These are phyloP conservation scores for Paracamarosporium sp. DNA, from an alignment of 2,329 filamentous ascomycete genomes.

Conservation along the genomic window DNA sequence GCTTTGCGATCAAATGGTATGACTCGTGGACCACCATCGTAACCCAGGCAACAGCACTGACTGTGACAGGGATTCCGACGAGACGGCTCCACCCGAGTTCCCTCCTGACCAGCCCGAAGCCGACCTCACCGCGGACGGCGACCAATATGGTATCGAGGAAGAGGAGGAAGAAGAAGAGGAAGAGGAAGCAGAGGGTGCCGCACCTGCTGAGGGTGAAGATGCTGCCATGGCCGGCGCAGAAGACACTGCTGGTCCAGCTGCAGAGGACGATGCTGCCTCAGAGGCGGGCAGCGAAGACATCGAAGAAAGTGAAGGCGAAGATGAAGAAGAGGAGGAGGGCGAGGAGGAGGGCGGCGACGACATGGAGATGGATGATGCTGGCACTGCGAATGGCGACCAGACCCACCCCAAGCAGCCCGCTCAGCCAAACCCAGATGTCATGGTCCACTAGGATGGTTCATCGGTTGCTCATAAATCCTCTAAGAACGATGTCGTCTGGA, in stretches of 20 bases:
- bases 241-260: constrained; percentile 55
- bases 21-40: constrained; percentile 34
- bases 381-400: constrained; percentile 47
- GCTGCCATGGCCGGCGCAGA: constrained; percentile 78
- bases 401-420: constrained; percentile 35
- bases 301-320: constrained; percentile 75
- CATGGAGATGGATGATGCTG: constrained; percentile 65
- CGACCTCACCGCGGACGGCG: constrained; percentile 82
- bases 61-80: constrained; percentile 87
- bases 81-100: constrained; percentile 92
- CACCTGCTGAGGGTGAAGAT: constrained; percentile 64
- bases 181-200: constrained; percentile 63
- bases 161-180: constrained; percentile 73
- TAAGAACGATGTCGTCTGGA: not conserved
- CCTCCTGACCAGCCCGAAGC: constrained; percentile 98
- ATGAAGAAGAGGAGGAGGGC: constrained; percentile 72
- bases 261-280: constrained; percentile 71
- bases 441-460: constrained; percentile 45
- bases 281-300: constrained; percentile 80
- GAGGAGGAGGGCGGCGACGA: constrained; percentile 63
- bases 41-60: constrained; percentile 23
- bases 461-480: not conserved
- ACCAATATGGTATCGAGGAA: constrained; percentile 90
- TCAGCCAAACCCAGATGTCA: constrained; percentile 43
- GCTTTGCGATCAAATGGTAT: constrained; percentile 98